Evolutionary conservation across 495 filamentous ascomycete species (phyloP), one percentile per base, ranked within the genome.

Genomic region (Neurospora pannonica): DNA sequence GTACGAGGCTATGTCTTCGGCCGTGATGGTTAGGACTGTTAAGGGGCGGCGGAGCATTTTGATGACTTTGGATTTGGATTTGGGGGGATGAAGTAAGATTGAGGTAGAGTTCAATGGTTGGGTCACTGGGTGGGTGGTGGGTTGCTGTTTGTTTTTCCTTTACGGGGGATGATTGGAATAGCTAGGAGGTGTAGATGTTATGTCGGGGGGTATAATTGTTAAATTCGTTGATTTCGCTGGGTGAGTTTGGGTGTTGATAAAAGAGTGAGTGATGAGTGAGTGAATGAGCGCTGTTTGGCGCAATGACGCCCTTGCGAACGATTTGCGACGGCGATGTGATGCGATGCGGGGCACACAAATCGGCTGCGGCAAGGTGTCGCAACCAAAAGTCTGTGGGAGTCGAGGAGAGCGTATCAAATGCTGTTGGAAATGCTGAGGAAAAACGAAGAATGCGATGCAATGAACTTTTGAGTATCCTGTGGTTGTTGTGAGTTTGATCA

Each of bases 11-110:
- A 96, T 82, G 79, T 97, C 93, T 82, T 95, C 93, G 11, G 90
- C 85, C 0, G 93, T 95, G 43, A 97, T 86, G 71, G 89, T 87
- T 75, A 97, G 92, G 37, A 90, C 86, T 6, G 93, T 97, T 3
- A 93, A 91, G 70, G 92, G 90, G 42, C 93, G 90, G 78, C 93
- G 93, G 73, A 97, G 90, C 93, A 97, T 97, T 21, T 69, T 77
- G 21, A n/a, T n/a, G n/a, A n/a, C n/a, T n/a, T 2, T 21, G 37
- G 39, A n/a, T 72, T 77, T 78, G n/a, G 43, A 4, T 70, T 42
- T 74, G 38, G 70, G 28, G 5, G 10, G 24, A 24, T 17, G 24
- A 62, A 17, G 54, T 62, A 31, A 31, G 24, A 31, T 17, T 31
- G 24, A 31, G 28, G 54, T 62, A 10, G 21, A 28, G 46, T 21